A percentile compares a stretch with the other conserved stretches of the same genome.
Conservation (phyloP, 1,284 basidiomycete species). For the Tausonia pullulans region DNA sequence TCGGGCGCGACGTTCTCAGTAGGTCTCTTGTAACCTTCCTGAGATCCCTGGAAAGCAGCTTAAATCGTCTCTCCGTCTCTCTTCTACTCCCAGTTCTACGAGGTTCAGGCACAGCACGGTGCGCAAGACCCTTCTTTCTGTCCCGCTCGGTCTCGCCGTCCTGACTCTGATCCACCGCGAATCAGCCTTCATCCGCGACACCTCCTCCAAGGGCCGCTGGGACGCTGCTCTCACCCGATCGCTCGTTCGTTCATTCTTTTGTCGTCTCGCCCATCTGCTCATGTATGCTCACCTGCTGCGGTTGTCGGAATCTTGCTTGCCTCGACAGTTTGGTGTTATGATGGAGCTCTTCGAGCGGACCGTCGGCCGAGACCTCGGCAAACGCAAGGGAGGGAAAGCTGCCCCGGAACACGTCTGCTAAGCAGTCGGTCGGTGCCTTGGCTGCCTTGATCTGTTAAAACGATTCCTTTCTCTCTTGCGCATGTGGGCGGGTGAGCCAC, state of each 20-base stretch:
- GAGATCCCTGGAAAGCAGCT: neutral
- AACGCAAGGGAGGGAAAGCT: conserved; percentile 38
- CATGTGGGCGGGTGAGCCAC: no score
- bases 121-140: no score
- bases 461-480: no score
- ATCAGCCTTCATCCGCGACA: conserved; percentile 75
- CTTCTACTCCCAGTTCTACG: conserved; percentile 53
- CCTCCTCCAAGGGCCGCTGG: conserved; percentile 81
- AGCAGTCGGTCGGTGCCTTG: conserved; percentile 7
- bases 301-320: no score
- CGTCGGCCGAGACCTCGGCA: conserved; percentile 68
- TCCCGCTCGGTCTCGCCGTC: no score
- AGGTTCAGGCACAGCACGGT: conserved; percentile 77
- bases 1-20: conserved; percentile 59
- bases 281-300: neutral
- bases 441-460: no score
- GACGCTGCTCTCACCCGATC: conserved; percentile 69
- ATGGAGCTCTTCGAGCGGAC: conserved; percentile 86
- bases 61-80: neutral
- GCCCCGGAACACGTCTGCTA: conserved; percentile 68
- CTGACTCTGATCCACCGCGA: neutral
- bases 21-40: conserved; percentile 19
- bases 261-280: neutral
- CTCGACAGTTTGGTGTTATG: conserved; percentile 57
- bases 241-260: neutral